phyloP scores from a whole-genome alignment of 2,329 filamentous ascomycete genomes.

The Tolypocladium amazonense region DNA sequence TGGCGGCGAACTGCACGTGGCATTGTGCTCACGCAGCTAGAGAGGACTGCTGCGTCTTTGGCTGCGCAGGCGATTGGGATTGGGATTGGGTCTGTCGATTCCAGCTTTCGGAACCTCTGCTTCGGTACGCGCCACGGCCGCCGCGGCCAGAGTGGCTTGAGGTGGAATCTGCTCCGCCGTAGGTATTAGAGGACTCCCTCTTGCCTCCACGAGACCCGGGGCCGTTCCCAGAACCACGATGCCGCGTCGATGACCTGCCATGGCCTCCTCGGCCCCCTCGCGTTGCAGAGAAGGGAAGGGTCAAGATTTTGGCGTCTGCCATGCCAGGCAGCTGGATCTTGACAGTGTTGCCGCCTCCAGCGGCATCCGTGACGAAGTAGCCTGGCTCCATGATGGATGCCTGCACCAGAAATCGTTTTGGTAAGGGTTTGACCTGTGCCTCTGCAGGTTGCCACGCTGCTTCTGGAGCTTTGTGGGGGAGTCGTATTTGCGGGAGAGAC shows the following conservation, averaged over 20 bases:
- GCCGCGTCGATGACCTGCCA: conserved; percentile 15
- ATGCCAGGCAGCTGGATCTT: conserved; percentile 32
- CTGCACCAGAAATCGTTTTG: conserved; percentile 36
- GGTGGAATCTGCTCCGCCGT: conserved; percentile 12
- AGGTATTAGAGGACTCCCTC: conserved; percentile 19
- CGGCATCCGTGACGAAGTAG: conserved; percentile 20
- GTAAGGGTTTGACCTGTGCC: conserved; percentile 43
- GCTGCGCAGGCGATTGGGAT: conserved; percentile 3
- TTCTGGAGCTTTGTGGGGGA: conserved; percentile 53
- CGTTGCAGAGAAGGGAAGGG: conserved; percentile 22
- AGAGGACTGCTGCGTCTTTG: conserved; percentile 13
- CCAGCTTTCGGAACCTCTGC: conserved; percentile 30
- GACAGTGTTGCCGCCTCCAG: conserved; percentile 23
- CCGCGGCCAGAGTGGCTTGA: conserved; percentile 15
- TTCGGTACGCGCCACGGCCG: conserved; percentile 28
- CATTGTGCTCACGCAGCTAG: conserved; percentile 9
- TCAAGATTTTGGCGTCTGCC: conserved; percentile 24
- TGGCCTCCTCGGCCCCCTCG: conserved; percentile 19
- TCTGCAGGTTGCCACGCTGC: conserved; percentile 52
- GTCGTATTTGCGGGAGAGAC: conserved; percentile 58
- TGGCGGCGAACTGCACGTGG: not conserved
- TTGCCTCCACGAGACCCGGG: conserved; percentile 16
- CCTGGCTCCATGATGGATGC: conserved; percentile 22
- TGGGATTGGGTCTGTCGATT: conserved; percentile 15
- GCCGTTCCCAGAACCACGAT: conserved; percentile 18